phyloP scores from a whole-genome alignment of 2,329 filamentous ascomycete genomes.

The Diaporthe humulicola region DNA sequence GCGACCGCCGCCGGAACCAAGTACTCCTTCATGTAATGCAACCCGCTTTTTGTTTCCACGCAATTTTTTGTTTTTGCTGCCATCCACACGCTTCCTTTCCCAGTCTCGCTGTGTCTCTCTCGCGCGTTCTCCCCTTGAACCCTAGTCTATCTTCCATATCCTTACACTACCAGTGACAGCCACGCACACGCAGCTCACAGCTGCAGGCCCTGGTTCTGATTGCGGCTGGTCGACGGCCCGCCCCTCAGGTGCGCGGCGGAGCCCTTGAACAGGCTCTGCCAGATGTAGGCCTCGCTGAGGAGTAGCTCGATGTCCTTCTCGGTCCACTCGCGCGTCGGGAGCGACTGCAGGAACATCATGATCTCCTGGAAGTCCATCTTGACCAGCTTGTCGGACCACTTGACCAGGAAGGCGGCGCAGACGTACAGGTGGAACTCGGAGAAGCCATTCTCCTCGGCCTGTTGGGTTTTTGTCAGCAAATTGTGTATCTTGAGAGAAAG shows the following conservation, averaged over 20 bases:
- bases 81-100: background rate
- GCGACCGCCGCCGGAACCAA: slow-evolving; percentile 26
- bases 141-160: background rate
- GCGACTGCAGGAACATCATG: slow-evolving; percentile 98
- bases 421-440: slow-evolving; percentile 99
- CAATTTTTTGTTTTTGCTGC: slow-evolving; percentile 8
- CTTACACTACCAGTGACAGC: background rate
- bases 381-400: slow-evolving; percentile 95
- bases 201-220: slow-evolving; percentile 57
- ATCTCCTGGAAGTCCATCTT: slow-evolving; percentile 99
- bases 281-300: slow-evolving; percentile 96
- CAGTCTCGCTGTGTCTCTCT: background rate
- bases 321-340: slow-evolving; percentile 94
- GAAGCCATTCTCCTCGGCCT: slow-evolving; percentile 99
- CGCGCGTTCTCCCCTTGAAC: too few species aligned
- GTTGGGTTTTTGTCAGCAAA: slow-evolving; percentile 13
- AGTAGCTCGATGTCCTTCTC: slow-evolving; percentile 98
- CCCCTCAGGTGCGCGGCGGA: slow-evolving; percentile 88
- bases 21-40: slow-evolving; percentile 29
- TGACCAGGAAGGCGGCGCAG: slow-evolving; percentile 96
- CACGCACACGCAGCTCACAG: slow-evolving; percentile 41
- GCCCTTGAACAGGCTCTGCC: slow-evolving; percentile 97
- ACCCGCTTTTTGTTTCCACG: slow-evolving; percentile 21
- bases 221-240: slow-evolving; percentile 52
- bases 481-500: background rate